Conservation (phyloP, 2,329 filamentous ascomycete species). For the Davidsoniella eucalypti region DNA sequence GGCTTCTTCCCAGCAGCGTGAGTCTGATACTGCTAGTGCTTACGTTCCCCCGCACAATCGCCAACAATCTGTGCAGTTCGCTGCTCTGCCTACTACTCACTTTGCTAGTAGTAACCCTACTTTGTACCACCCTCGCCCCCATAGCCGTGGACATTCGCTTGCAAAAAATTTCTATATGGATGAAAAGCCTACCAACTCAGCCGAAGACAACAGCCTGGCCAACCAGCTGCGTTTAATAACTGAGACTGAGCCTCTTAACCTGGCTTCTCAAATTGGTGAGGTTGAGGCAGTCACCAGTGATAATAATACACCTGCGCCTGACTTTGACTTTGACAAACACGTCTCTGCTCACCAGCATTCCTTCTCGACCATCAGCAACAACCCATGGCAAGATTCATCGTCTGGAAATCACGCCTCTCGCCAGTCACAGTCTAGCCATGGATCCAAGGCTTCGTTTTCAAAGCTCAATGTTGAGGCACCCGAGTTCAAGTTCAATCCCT, state of each 20-base stretch:
- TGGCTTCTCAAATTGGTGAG: constrained; percentile 29
- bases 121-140: constrained; percentile 57
- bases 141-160: constrained; percentile 55
- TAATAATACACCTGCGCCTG: constrained; percentile 47
- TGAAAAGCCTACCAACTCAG: constrained; percentile 27
- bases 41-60: constrained; percentile 22
- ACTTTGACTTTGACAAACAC: constrained; percentile 28
- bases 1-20: constrained; percentile 11
- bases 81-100: constrained; percentile 25
- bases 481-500: constrained; percentile 65
- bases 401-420: constrained; percentile 23
- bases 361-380: constrained; percentile 37
- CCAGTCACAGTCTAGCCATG: constrained; percentile 36
- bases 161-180: constrained; percentile 48
- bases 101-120: constrained; percentile 36
- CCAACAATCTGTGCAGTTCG: constrained; percentile 32
- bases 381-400: constrained; percentile 43
- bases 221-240: constrained; percentile 25
- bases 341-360: constrained; percentile 35
- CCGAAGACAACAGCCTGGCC: constrained; percentile 23
- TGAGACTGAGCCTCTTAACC: constrained; percentile 20
- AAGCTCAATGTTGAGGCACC: constrained; percentile 80
- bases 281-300: constrained; percentile 55
- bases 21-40: constrained; percentile 13
- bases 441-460: constrained; percentile 53